Conservation (phyloP, 768 basidiomycete species). For the Rhodotorula paludigena region DNA sequence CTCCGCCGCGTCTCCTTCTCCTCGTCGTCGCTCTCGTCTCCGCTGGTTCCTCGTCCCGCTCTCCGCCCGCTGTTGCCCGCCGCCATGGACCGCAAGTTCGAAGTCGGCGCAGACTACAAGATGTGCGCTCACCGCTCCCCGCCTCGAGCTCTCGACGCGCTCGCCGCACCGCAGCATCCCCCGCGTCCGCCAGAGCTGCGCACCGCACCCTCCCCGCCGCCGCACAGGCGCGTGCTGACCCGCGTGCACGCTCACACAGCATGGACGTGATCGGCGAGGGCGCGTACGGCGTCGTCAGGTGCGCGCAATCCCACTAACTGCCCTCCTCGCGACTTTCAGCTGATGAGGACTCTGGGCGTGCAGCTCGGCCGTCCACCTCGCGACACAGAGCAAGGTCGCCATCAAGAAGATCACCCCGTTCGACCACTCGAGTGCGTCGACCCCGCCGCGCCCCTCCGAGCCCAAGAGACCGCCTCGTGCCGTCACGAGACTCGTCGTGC, state of each 20-base stretch:
- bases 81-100: conserved; percentile 42
- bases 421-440: conserved; percentile 64
- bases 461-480: not conserved
- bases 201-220: too few relatives aligned
- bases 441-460: too few relatives aligned
- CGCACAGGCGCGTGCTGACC: not conserved
- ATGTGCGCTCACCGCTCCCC: conserved; percentile 41
- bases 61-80: not conserved
- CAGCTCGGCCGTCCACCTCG: conserved; percentile 73
- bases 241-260: not conserved
- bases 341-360: not conserved
- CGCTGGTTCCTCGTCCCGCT: not conserved
- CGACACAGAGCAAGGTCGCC: conserved; percentile 84
- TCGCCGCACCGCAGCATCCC: not conserved
- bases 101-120: conserved; percentile 44
- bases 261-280: conserved; percentile 43
- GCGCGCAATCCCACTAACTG: not conserved
- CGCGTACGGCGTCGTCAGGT: conserved; percentile 71
- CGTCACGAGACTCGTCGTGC: too few relatives aligned
- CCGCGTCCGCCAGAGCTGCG: too few relatives aligned
- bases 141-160: not conserved
- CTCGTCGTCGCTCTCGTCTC: not conserved
- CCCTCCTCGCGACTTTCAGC: not conserved
- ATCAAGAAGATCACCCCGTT: conserved; percentile 96
- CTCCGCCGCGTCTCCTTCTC: not conserved